Conservation (phyloP, 2,329 filamentous ascomycete genomes). For the Colletotrichum horii region DNA sequence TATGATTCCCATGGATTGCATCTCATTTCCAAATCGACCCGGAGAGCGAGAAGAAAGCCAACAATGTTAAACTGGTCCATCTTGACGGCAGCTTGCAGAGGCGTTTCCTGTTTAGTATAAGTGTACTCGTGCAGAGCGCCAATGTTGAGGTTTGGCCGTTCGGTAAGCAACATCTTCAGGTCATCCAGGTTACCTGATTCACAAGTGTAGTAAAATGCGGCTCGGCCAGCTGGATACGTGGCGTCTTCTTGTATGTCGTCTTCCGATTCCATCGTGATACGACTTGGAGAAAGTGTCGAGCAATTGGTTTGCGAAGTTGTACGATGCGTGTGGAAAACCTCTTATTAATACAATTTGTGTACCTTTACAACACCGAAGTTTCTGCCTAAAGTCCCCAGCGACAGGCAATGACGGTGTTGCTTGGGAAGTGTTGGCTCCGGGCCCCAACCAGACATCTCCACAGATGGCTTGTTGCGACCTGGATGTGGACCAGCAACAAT, state of each 20-base stretch:
- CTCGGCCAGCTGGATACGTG: not conserved
- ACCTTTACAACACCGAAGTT: not conserved
- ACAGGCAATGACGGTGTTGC: fast-evolving
- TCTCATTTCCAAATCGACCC: not conserved
- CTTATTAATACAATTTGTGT: not conserved
- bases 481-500: not conserved
- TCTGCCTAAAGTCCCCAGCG: not conserved
- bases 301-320: not conserved
- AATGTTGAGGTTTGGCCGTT: not conserved
- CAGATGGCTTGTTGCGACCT: not conserved
- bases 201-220: not conserved
- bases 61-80: not conserved
- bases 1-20: not conserved
- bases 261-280: not conserved
- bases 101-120: not conserved
- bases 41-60: not conserved
- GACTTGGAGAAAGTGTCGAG: not conserved
- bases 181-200: not conserved
- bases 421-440: not conserved
- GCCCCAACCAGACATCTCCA: not conserved
- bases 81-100: not conserved
- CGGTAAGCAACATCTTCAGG: not conserved
- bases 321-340: fast-evolving
- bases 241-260: not conserved
- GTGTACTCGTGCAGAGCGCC: not conserved